Base-by-base conservation (phyloP, 169 alveolate genomes). In the Plasmodium fragile region DNA sequence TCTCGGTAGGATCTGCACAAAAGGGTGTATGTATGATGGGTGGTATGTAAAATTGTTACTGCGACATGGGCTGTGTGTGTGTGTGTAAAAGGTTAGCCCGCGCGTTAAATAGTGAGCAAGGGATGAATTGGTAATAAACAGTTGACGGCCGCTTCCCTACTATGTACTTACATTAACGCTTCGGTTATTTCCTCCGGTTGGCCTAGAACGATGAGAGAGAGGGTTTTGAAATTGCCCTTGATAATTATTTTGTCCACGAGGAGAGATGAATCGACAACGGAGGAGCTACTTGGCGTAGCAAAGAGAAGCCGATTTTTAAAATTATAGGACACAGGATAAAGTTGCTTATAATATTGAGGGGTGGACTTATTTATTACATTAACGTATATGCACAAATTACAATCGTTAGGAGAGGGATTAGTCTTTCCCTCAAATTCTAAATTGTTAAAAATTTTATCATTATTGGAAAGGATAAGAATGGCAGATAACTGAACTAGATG, bases 391-490 rank as follows among this genome's bases (percentile, higher is more conserved):
- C 90, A 59, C 45, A 89, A 36, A 79, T 89, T 89, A 36, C 94
- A 89, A 3, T 89, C 94, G 59, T 16, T 39, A 8, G 94, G 94
- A 6, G 55, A 8, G 8, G 94, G 94, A 22, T 30, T 78, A 6
- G 94, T 89, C 72, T 79, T 89, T 1, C 94, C 94, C 41, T 89
- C 94, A 80, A 89, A 89, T 25, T 89, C 94, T 78, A 78, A 69
- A 13, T 89, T 89, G 59, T 80, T 65, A 55, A 89, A 89, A 34
- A 89, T 89, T 65, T 89, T 89, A 69, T 89, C 94, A 39, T 41
- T 79, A 34, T 1, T 59, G 22, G 94, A 45, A 30, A 89, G 55
- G n/a, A 89, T 65, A 18, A 89, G 82, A 55, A 89, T 89, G 43
- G 91, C 94, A 25, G 94, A 65, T 28, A 89, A 79, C 32, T 55